These are phyloP conservation scores for Cytospora mali DNA, from an alignment of 2,329 filamentous ascomycete species.

Conservation along the genomic window DNA sequence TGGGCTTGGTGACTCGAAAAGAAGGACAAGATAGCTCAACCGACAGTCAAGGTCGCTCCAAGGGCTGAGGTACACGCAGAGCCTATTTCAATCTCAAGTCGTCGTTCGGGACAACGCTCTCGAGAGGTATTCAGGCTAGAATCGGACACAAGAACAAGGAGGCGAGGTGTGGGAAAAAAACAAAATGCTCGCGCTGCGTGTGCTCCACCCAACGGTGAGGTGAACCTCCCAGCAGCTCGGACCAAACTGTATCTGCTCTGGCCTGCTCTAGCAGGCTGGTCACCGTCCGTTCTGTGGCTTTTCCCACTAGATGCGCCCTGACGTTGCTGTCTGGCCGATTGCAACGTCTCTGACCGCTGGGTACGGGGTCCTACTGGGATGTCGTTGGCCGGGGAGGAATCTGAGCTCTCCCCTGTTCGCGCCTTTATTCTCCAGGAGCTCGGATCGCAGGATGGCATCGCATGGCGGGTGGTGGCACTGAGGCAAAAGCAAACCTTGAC, in stretches of 20 bases:
- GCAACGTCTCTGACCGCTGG: constrained; percentile 1
- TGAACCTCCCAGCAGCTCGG: background rate
- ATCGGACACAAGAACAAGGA: background rate
- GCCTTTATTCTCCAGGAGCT: constrained; percentile 22
- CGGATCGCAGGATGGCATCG: constrained; percentile 18
- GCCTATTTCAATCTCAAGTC: background rate
- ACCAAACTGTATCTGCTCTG: constrained; percentile 1
- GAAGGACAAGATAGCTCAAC: background rate
- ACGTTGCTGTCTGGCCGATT: constrained; percentile 7
- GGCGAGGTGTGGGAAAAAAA: background rate
- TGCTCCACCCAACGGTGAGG: background rate
- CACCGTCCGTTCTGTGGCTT: background rate
- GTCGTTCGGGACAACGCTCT: background rate
- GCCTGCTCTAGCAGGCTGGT: background rate
- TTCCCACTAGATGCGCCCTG: constrained; percentile 1
- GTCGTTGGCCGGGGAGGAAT: constrained; percentile 20
- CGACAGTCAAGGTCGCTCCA: background rate
- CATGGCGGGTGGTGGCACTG: constrained; percentile 21
- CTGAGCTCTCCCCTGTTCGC: constrained; percentile 8
- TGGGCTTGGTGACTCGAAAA: background rate
- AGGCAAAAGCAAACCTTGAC: constrained; percentile 21
- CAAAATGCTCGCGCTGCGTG: background rate
- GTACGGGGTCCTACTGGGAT: background rate
- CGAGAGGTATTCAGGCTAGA: background rate
- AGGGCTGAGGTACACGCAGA: background rate